These are phyloP conservation scores for Trifolium subterraneum DNA, from an alignment of 306 rosid species.

Conservation along the genomic window DNA sequence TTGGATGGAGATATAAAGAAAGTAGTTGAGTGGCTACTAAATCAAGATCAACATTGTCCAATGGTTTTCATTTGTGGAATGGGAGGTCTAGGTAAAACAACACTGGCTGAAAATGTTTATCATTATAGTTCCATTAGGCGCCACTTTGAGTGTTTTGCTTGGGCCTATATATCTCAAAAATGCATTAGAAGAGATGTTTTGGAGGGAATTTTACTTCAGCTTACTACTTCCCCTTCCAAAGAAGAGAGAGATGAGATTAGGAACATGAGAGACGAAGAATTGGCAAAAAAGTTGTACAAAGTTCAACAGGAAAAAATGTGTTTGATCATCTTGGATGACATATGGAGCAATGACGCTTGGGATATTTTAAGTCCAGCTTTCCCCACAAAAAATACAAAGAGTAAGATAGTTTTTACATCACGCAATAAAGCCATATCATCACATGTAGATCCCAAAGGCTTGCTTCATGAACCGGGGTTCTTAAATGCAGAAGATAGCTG, in stretches of 20 bases:
- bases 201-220: conserved; percentile 49
- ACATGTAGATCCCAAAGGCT: conserved; percentile 40
- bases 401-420: conserved; percentile 56
- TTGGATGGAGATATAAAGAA: conserved; percentile 40
- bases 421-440: conserved; percentile 45
- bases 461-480: conserved; percentile 48
- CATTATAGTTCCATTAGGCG: conserved; percentile 41
- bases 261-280: conserved; percentile 50
- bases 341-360: conserved; percentile 57
- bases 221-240: conserved; percentile 44
- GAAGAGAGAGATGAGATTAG: conserved; percentile 52
- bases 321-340: conserved; percentile 64
- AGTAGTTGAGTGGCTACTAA: conserved; percentile 44
- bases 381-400: conserved; percentile 38
- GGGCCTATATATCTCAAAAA: conserved; percentile 43
- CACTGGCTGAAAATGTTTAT: conserved; percentile 59
- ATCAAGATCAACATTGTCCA: conserved; percentile 20
- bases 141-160: conserved; percentile 42
- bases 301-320: conserved; percentile 50
- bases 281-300: conserved; percentile 48
- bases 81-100: conserved; percentile 71
- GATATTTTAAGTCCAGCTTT: conserved; percentile 45
- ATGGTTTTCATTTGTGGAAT: conserved; percentile 57
- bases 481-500: conserved; percentile 46
- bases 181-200: conserved; percentile 53